Base-by-base conservation (phyloP, 2,329 filamentous ascomycete species). In the Epichloe aotearoae region DNA sequence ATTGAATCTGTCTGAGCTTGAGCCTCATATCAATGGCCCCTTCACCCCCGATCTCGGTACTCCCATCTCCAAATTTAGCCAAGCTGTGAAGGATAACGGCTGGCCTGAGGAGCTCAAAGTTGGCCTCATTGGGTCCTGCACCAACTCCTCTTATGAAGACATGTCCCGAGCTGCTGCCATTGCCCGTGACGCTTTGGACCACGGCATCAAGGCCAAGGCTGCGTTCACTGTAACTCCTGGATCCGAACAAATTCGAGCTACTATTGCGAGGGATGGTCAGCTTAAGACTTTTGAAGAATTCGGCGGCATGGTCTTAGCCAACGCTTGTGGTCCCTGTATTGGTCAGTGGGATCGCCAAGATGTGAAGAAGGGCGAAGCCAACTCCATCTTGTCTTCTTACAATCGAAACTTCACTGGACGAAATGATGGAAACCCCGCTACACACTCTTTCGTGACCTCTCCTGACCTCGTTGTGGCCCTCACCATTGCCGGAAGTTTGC, bases 371-470 rank as follows among this genome's bases (percentile, higher is more conserved):
- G 91, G 91, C 59, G 83, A 87, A 62, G 76, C 89, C 63, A 98
- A 98, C 83, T 94, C 89, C 6, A 98, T 98, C 69, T 77, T 98
- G 67, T 96, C 90, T 45, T 97, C 93, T 30, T 98, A 96, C 84
- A 98, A 98, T 85, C 89, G 93, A 73, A 97, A 98, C 83, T 97
- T 98, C 77, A 97, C 91, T 55, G 91, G 91, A 59, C 88, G 93
- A 67, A 97, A 97, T 70, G 90, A 95, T 61, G 89, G 87, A 59
- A 97, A 95, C 79, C 89, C 89, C 40, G 88, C 88, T 50, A 95
- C 89, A 48, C 89, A 95, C 76, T 88, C 88, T 52, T 95, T 95
- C 69, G 89, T 95, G 59, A 84, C 89, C 57, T 95, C 88, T 6
- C 89, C 89, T 51, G 89, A 95, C 66, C 75, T 95, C 55, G 88